These are phyloP conservation scores for Oehlia diaphana DNA, from an alignment of 192 early-diverging fungal genomes.

Conservation along the genomic window DNA sequence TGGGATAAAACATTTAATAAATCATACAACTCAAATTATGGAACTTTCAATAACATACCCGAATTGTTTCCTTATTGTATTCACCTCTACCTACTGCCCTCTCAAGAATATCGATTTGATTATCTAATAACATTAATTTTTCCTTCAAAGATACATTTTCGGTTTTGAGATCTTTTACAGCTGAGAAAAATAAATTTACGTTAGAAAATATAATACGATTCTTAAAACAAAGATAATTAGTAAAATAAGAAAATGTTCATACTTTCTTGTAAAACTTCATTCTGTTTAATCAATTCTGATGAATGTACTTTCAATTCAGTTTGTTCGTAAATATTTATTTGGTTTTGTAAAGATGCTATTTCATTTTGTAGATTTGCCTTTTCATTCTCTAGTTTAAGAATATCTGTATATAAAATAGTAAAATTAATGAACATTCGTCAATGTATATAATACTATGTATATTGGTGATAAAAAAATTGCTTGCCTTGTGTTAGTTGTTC, in stretches of 20 bases:
- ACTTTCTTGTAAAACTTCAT: slow-evolving; percentile 20
- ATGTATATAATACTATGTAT: too few species aligned
- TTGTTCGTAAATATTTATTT: slow-evolving; percentile 6
- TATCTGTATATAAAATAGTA: neutral
- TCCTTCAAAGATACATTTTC: slow-evolving; percentile 14
- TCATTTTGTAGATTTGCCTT: slow-evolving; percentile 4
- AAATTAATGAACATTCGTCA: neutral
- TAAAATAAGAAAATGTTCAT: neutral
- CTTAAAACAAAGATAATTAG: neutral
- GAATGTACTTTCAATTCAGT: slow-evolving; percentile 1
- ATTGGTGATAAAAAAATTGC: neutral
- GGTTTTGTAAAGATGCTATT: neutral
- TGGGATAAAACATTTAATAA: too few species aligned
- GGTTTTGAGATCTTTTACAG: neutral
- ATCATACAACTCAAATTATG: too few species aligned
- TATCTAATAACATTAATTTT: neutral
- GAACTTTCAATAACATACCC: slow-evolving; percentile 29
- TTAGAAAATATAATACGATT: neutral
- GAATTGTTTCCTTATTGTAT: slow-evolving; percentile 58
- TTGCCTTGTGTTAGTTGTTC: neutral
- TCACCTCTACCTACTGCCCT: slow-evolving; percentile 62
- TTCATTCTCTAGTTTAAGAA: neutral
- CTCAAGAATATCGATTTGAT: slow-evolving; percentile 57
- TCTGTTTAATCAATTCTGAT: slow-evolving; percentile 10
- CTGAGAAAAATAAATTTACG: neutral